These are phyloP conservation scores for Phaeosphaeriaceae sp. DNA, from an alignment of 2,329 filamentous ascomycete species.

Conservation along the genomic window DNA sequence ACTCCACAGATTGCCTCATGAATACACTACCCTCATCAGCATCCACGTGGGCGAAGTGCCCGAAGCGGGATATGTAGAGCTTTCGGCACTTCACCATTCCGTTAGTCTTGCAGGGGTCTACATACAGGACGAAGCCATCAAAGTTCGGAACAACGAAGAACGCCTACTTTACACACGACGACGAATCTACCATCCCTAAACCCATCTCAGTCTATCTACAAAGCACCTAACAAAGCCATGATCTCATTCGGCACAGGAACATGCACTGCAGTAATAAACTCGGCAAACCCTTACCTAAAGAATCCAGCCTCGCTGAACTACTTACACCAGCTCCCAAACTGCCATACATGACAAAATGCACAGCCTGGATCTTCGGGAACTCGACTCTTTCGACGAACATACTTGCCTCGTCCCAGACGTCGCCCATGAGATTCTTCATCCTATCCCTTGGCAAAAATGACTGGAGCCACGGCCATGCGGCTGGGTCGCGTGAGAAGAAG, in stretches of 20 bases:
- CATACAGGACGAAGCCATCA: too few relatives aligned
- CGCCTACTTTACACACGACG: too few relatives aligned
- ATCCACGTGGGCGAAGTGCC: too few relatives aligned
- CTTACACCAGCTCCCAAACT: conserved; percentile 53
- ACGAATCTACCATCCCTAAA: too few relatives aligned
- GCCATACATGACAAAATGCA: conserved; percentile 52
- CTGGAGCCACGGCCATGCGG: conserved; percentile 33
- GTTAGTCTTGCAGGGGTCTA: too few relatives aligned
- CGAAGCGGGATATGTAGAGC: too few relatives aligned
- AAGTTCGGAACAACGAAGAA: too few relatives aligned
- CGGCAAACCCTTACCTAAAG: conserved; percentile 48
- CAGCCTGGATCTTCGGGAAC: conserved; percentile 26
- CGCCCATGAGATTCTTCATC: conserved; percentile 17
- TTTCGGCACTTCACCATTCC: too few relatives aligned
- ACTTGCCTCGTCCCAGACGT: conserved; percentile 15
- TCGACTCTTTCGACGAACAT: conserved; percentile 16
- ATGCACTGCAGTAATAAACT: background rate
- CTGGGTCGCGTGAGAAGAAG: conserved; percentile 24
- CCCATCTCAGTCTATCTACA: too few relatives aligned
- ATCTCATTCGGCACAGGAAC: background rate
- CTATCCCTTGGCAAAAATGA: conserved; percentile 16
- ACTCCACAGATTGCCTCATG: too few relatives aligned
- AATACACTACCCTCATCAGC: too few relatives aligned
- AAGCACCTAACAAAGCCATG: background rate
- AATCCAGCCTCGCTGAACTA: conserved; percentile 48